These are phyloP conservation scores for Backusella westeae DNA, from an alignment of 192 early-diverging fungal genomes.

Conservation along the genomic window DNA sequence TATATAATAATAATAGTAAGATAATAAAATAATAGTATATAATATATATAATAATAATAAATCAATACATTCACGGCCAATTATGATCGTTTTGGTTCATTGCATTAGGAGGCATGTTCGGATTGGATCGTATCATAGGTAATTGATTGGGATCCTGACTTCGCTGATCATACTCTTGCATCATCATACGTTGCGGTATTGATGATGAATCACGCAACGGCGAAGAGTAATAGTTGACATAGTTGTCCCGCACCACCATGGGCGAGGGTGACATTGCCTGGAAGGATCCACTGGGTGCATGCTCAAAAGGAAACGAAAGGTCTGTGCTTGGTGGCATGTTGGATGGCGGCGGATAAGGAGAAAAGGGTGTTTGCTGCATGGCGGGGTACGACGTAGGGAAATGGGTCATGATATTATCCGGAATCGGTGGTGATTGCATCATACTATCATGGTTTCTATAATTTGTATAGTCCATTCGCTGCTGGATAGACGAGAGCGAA, in stretches of 20 bases:
- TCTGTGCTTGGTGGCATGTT: background rate
- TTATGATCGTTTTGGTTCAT: background rate
- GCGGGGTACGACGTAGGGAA: background rate
- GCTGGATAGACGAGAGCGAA: background rate
- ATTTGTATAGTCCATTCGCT: slow-evolving; percentile 10
- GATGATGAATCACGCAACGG: background rate
- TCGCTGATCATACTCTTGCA: slow-evolving; percentile 2
- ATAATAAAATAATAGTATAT: background rate
- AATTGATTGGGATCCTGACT: background rate
- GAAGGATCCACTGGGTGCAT: background rate
- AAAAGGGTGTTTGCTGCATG: background rate
- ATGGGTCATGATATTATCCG: background rate
- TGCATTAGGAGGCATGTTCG: background rate
- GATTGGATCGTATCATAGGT: slow-evolving; percentile 3
- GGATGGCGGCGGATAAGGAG: background rate
- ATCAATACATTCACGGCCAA: background rate
- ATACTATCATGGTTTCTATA: background rate
- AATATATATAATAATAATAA: background rate
- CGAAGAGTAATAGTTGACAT: background rate
- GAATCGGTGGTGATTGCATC: slow-evolving; percentile 5
- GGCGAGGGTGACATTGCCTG: background rate
- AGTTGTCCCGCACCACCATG: background rate
- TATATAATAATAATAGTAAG: background rate
- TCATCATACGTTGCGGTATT: background rate
- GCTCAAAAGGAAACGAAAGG: background rate